Percentiles rank a stretch among this genome's conserved stretches.
These are phyloP conservation scores for Plenodomus lindquistii DNA, from an alignment of 2,329 filamentous ascomycete genomes.

Conservation along the genomic window DNA sequence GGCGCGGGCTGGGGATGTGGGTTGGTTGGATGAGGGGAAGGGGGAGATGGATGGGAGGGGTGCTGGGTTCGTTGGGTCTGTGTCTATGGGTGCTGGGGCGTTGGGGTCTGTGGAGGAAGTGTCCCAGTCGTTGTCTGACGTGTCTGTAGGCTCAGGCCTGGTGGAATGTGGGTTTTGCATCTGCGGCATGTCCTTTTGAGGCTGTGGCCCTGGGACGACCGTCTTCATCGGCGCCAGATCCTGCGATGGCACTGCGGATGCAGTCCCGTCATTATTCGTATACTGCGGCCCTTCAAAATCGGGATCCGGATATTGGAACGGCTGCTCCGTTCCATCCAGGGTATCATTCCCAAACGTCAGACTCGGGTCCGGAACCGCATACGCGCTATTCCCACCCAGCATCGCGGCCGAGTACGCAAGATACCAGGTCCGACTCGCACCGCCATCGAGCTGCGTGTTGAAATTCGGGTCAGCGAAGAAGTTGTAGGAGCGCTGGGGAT, in stretches of 20 bases:
- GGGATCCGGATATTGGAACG: neutral
- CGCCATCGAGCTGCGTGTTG: conserved; percentile 75
- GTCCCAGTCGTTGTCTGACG: neutral
- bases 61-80: neutral
- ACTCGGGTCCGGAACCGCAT: neutral
- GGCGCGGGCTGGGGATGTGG: neutral
- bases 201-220: neutral
- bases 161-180: neutral
- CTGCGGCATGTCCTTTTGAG: neutral
- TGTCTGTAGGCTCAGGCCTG: neutral
- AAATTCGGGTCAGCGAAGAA: conserved; percentile 75
- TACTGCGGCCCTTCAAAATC: neutral
- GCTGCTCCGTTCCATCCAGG: neutral
- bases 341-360: neutral
- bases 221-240: neutral
- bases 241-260: neutral
- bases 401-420: conserved; percentile 42
- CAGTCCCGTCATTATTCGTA: neutral
- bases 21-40: neutral
- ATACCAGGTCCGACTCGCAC: conserved; percentile 59
- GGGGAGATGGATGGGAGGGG: neutral
- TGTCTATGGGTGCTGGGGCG: neutral
- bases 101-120: neutral
- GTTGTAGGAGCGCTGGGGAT: conserved; percentile 69
- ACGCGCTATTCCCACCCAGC: conserved; percentile 10